Evolutionary conservation across 495 filamentous ascomycete species (phyloP), one percentile per base, ranked within the genome.

Genomic region (Trichocladium uniseriatum): DNA sequence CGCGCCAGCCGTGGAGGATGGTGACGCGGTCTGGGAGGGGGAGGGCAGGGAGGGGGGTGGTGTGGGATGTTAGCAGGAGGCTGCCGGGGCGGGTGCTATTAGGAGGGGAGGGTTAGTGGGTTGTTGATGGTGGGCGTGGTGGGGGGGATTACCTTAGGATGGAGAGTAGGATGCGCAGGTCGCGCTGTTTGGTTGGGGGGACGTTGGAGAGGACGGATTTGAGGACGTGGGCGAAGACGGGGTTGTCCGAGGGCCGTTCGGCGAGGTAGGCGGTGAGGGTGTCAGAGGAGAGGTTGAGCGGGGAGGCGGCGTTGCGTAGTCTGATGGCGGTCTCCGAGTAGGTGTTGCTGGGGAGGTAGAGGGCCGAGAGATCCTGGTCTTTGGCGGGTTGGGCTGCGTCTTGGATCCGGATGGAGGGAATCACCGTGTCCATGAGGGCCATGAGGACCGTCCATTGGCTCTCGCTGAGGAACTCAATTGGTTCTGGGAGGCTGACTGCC

Each of bases 51-150:
- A 89, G 63, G 0, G 78, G 77, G 1, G 72, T 81, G 27, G 69
- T 69, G 19, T 79, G 79, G 19, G 84, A 83, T 0, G 85, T 89
- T 16, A 82, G 62, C 14, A 86, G 62, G 14, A 87, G 60, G 29
- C 80, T 87, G 8, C 84, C 86, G 0, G 79, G 66, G n/a, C 74
- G 74, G 24, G 84, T 84, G 51, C 84, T 90, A 37, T 7, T 6
- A 42, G 21, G 18, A 28, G 31, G 13, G 9, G 13, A 29, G 5
- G 43, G 35, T 63, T 27, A 58, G 56, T 28, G 27, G 48, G 45
- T 45, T 1, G 47, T 13, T 22, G 19, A 32, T 14, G 11, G 8
- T 3, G 15, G 11, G 22, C n/a, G 11, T 40, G 38, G 2, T 38
- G 45, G 29, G 41, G 6, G 24, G 34, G 29, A 54, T 50, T 56